These are phyloP conservation scores for Fusarium pseudograminearum DNA, from an alignment of 2,329 filamentous ascomycete species.

Conservation along the genomic window DNA sequence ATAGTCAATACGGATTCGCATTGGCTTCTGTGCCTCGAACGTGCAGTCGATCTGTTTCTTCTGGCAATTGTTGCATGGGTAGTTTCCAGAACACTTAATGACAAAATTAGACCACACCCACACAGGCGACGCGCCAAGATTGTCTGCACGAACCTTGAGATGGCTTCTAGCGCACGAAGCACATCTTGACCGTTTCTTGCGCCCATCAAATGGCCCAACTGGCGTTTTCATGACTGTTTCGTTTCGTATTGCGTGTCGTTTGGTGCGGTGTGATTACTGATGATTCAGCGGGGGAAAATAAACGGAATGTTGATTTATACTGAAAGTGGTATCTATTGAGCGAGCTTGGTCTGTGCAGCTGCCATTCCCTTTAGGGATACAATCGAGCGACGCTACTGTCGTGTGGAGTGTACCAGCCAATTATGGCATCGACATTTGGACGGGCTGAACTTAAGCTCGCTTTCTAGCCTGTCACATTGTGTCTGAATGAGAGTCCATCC, in stretches of 20 bases:
- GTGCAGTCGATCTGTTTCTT: constrained; percentile 42
- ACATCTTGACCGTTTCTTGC: constrained; percentile 51
- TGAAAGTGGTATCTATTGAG: constrained; percentile 32
- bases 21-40: constrained; percentile 20
- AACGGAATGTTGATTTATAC: constrained; percentile 24
- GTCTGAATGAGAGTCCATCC: background rate
- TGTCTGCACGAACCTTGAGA: constrained; percentile 47
- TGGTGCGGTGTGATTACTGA: background rate
- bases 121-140: background rate
- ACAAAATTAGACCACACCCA: background rate
- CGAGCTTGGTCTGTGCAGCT: constrained; percentile 18
- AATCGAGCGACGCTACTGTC: constrained; percentile 43
- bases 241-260: background rate
- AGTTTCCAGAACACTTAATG: constrained; percentile 50
- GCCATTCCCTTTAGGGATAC: constrained; percentile 35
- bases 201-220: constrained; percentile 52
- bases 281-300: background rate
- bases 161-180: constrained; percentile 49
- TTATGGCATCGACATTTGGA: background rate
- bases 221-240: constrained; percentile 37
- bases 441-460: constrained; percentile 6
- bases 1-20: constrained; percentile 42
- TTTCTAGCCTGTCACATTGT: background rate
- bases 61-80: constrained; percentile 50
- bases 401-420: background rate